Conservation (phyloP, 2,329 filamentous ascomycete genomes). For the Monosporascus sp. region DNA sequence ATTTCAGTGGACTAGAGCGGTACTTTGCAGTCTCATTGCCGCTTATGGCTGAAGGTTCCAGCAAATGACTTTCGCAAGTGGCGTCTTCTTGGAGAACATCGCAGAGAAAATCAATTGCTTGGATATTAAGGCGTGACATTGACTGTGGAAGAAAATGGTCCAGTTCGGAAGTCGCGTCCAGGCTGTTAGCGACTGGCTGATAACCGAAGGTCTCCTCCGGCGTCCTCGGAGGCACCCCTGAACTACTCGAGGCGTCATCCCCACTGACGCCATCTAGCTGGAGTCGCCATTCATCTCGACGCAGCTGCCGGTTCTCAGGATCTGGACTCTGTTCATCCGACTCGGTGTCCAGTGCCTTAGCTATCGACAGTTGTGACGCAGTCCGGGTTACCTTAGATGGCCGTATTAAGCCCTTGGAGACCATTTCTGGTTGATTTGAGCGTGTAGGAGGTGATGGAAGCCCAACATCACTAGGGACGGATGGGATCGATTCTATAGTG, state of each 20-base stretch:
- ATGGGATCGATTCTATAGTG: slow-evolving; percentile 12
- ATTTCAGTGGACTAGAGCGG: slow-evolving; percentile 20
- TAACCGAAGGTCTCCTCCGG: slow-evolving; percentile 13
- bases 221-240: slow-evolving; percentile 14
- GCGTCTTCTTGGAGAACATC: slow-evolving; percentile 53
- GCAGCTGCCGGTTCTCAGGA: slow-evolving; percentile 4
- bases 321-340: slow-evolving; percentile 9
- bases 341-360: slow-evolving; percentile 12
- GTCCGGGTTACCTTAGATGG: slow-evolving; percentile 14
- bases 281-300: slow-evolving; percentile 6
- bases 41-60: slow-evolving; percentile 34
- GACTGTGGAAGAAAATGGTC: slow-evolving; percentile 49
- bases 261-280: slow-evolving; percentile 16
- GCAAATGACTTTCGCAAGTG: slow-evolving; percentile 43
- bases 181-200: slow-evolving; percentile 4
- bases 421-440: slow-evolving; percentile 14
- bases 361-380: slow-evolving; percentile 12
- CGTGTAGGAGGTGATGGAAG: slow-evolving; percentile 13
- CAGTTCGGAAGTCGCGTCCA: slow-evolving; percentile 16
- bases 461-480: slow-evolving; percentile 8
- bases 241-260: slow-evolving; percentile 17
- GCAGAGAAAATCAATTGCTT: slow-evolving; percentile 55
- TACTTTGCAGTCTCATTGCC: slow-evolving; percentile 19
- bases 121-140: slow-evolving; percentile 46
- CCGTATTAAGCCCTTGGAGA: slow-evolving; percentile 16